Percentiles rank a stretch among this genome's conserved stretches.
phyloP scores from a whole-genome alignment of 257 asterid species.

The Nicotiana knightiana region DNA sequence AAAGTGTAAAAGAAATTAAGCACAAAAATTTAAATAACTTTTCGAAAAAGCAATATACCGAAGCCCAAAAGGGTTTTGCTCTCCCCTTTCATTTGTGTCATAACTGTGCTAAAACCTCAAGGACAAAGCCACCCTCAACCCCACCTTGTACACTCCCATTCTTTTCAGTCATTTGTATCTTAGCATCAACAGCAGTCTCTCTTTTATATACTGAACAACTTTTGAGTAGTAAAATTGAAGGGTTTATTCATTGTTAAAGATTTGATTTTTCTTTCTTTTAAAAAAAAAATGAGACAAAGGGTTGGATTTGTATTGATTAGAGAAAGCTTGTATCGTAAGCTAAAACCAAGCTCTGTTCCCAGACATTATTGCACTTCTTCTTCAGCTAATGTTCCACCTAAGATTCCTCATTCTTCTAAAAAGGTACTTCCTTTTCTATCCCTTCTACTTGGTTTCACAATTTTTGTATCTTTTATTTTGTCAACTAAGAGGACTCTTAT shows the following conservation, averaged over 20 bases:
- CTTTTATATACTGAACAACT: no score
- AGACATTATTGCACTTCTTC: slow-evolving; percentile 20
- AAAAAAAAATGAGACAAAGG: slow-evolving; percentile 21
- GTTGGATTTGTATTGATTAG: slow-evolving; percentile 10
- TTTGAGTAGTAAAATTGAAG: not conserved
- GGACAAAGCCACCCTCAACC: not conserved
- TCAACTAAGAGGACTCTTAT: not conserved
- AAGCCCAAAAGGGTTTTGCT: not conserved
- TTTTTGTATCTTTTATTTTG: not conserved
- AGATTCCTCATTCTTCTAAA: slow-evolving; percentile 29
- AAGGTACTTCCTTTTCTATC: slow-evolving; percentile 15
- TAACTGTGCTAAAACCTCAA: not conserved
- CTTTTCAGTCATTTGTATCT: not conserved
- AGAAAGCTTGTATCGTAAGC: slow-evolving; percentile 11
- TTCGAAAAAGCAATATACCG: no score
- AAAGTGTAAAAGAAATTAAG: no score
- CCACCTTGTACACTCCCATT: not conserved
- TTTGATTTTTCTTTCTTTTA: not conserved
- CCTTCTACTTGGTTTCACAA: not conserved
- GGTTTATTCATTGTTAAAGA: not conserved
- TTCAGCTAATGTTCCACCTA: slow-evolving; percentile 7
- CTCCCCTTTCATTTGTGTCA: no score
- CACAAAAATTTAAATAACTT: no score
- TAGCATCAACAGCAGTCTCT: not conserved
- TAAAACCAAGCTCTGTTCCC: slow-evolving; percentile 4